Conservation (phyloP, 164 flowering plant genomes). For the Chimonanthus salicifolius region DNA sequence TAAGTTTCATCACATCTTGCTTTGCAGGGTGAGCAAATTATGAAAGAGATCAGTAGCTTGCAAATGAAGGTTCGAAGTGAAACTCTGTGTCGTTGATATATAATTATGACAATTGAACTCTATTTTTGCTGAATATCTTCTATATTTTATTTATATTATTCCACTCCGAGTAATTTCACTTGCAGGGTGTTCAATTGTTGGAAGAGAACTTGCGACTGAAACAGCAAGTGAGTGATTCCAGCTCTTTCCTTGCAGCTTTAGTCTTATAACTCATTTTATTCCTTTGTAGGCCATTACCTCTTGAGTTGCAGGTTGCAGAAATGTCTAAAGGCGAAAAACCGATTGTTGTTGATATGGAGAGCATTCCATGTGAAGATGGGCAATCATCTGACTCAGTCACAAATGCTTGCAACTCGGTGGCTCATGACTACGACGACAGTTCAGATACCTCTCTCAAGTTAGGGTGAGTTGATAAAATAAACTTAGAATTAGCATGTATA, state of each 20-base stretch:
- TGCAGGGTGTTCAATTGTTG: slow-evolving; percentile 58
- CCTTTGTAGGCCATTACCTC: neutral
- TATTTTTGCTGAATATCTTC: neutral
- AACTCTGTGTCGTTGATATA: neutral
- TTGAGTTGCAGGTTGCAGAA: slow-evolving; percentile 37
- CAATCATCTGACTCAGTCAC: slow-evolving; percentile 56
- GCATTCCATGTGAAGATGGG: slow-evolving; percentile 54
- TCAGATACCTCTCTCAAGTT: slow-evolving; percentile 55
- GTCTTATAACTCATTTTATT: neutral
- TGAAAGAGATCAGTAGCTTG: slow-evolving; percentile 64
- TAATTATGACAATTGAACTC: too few species aligned
- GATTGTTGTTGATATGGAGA: slow-evolving; percentile 32
- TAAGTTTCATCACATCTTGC: neutral
- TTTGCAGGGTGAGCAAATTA: slow-evolving; percentile 64
- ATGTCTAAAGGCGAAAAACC: slow-evolving; percentile 23
- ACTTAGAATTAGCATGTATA: too few species aligned
- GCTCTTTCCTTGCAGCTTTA: neutral
- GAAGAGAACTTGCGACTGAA: slow-evolving; percentile 65
- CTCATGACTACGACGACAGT: slow-evolving; percentile 37
- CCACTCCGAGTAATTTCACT: neutral
- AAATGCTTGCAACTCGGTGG: slow-evolving; percentile 18
- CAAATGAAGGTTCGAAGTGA: slow-evolving; percentile 46
- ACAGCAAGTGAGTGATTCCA: slow-evolving; percentile 37
- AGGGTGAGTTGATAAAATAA: slow-evolving; percentile 37
- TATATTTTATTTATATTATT: too few species aligned